These are phyloP conservation scores for Fusarium sp. DNA, from an alignment of 2,329 filamentous ascomycete species.

Conservation along the genomic window DNA sequence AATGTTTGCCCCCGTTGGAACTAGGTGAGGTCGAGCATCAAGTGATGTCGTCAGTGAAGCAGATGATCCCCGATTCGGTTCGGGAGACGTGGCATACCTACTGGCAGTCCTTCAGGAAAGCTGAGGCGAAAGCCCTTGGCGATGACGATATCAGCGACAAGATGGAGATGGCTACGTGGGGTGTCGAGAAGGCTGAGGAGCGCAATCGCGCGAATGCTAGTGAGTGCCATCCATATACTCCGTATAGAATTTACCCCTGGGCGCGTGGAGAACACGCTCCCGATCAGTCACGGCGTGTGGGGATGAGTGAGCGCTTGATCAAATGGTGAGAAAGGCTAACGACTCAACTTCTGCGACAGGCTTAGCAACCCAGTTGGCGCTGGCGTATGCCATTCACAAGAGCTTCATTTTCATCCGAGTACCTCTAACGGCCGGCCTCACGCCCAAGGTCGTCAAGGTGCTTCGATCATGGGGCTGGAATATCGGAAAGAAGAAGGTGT, in stretches of 20 bases:
- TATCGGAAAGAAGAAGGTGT: constrained; percentile 78
- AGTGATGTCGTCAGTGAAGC: constrained; percentile 71
- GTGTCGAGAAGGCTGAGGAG: constrained; percentile 73
- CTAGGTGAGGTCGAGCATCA: constrained; percentile 74
- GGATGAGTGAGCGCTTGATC: constrained; percentile 14
- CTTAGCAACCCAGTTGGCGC: constrained; percentile 83
- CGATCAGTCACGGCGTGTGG: constrained; percentile 7
- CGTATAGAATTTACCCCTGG: constrained; percentile 11
- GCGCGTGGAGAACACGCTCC: constrained; percentile 18
- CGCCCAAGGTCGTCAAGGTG: constrained; percentile 93
- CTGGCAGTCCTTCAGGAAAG: constrained; percentile 62
- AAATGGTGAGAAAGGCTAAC: constrained; percentile 44
- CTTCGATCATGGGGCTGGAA: constrained; percentile 93
- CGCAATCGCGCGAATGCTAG: constrained; percentile 76
- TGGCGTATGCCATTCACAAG: constrained; percentile 98
- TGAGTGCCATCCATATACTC: constrained; percentile 63
- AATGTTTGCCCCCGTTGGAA: constrained; percentile 18
- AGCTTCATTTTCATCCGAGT: constrained; percentile 97
- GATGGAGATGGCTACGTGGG: constrained; percentile 68
- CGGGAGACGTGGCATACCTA: constrained; percentile 66
- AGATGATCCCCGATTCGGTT: constrained; percentile 70
- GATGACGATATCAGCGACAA: constrained; percentile 60
- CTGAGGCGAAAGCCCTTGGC: constrained; percentile 59
- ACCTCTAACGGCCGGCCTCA: constrained; percentile 88
- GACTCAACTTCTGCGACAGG: constrained; percentile 56